Evolutionary conservation across 768 basidiomycete genomes (phyloP).

Genomic region (Steccherinum ochraceum): DNA sequence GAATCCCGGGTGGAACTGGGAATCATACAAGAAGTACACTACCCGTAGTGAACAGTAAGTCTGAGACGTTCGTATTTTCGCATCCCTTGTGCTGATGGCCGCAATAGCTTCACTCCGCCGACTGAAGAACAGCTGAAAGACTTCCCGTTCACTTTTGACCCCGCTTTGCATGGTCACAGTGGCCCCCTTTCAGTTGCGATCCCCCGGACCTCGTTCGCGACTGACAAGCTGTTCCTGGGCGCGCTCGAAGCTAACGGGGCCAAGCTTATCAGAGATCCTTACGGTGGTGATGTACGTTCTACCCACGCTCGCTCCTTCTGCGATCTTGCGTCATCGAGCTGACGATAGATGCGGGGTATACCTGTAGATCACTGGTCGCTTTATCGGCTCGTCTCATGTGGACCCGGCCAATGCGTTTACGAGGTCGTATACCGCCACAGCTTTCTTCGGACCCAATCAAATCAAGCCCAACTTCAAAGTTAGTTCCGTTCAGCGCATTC

Average conservation of each 20-base stretch:
- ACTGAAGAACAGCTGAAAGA: not conserved
- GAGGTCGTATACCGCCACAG: conserved; percentile 15
- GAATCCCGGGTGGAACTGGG: conserved; percentile 9
- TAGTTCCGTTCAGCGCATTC: no score
- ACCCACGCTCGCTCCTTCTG: no score
- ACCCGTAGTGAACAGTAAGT: conserved; percentile 2
- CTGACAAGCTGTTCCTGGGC: conserved; percentile 47
- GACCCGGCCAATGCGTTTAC: conserved; percentile 10
- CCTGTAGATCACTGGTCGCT: conserved; percentile 8
- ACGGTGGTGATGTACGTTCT: conserved; percentile 9
- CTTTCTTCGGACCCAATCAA: conserved; percentile 11
- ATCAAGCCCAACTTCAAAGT: conserved; percentile 12
- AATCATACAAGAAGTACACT: conserved; percentile 3
- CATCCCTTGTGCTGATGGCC: no score
- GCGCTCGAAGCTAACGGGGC: conserved; percentile 7
- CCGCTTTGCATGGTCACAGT: conserved; percentile 24
- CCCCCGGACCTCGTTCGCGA: conserved; percentile 11
- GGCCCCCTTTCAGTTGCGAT: conserved; percentile 1
- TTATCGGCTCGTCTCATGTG: not conserved
- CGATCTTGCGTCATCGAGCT: no score
- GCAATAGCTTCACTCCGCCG: not conserved
- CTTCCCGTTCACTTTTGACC: not conserved
- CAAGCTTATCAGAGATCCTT: conserved; percentile 1
- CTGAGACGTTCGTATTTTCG: no score
- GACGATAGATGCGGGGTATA: no score